phyloP scores from a whole-genome alignment of 108 stramenopile genomes.

The Cylindrotheca closterium region DNA sequence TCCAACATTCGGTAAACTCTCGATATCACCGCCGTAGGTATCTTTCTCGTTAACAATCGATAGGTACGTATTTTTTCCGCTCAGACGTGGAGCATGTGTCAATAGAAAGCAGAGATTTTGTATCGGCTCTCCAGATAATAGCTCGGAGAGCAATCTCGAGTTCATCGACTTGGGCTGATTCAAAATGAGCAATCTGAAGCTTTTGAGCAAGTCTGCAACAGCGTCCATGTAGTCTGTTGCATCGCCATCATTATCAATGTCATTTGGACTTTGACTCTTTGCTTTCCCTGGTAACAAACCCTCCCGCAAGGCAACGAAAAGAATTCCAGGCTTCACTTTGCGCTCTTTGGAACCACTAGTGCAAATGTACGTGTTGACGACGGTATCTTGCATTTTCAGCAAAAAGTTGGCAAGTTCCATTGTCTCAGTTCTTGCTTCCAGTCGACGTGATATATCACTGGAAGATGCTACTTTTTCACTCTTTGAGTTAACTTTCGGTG shows the following conservation, averaged over 20 bases:
- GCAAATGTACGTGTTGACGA: slow-evolving; percentile 34
- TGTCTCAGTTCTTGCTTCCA: slow-evolving; percentile 19
- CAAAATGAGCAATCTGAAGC: slow-evolving; percentile 6
- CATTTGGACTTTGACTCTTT: background rate
- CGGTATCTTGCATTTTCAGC: slow-evolving; percentile 31
- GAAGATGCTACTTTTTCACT: background rate
- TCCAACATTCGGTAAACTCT: slow-evolving; percentile 26
- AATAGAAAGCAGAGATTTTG: slow-evolving; percentile 48
- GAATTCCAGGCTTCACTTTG: slow-evolving; percentile 47
- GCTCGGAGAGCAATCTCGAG: slow-evolving; percentile 30
- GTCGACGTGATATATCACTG: slow-evolving; percentile 6
- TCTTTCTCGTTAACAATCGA: slow-evolving; percentile 35
- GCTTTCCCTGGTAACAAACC: slow-evolving; percentile 18
- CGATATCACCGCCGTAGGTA: slow-evolving; percentile 6
- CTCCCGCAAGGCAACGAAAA: slow-evolving; percentile 41
- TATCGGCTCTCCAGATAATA: slow-evolving; percentile 53
- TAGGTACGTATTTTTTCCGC: slow-evolving; percentile 20
- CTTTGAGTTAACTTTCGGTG: slow-evolving; percentile 2
- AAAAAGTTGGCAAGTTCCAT: slow-evolving; percentile 26
- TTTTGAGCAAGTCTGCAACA: slow-evolving; percentile 13
- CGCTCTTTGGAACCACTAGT: slow-evolving; percentile 43
- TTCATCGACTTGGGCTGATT: slow-evolving; percentile 6
- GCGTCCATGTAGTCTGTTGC: slow-evolving; percentile 8
- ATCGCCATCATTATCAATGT: background rate
- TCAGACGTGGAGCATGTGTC: slow-evolving; percentile 47